Conservation (phyloP, 768 basidiomycete genomes). For the Boletus rex-veris region DNA sequence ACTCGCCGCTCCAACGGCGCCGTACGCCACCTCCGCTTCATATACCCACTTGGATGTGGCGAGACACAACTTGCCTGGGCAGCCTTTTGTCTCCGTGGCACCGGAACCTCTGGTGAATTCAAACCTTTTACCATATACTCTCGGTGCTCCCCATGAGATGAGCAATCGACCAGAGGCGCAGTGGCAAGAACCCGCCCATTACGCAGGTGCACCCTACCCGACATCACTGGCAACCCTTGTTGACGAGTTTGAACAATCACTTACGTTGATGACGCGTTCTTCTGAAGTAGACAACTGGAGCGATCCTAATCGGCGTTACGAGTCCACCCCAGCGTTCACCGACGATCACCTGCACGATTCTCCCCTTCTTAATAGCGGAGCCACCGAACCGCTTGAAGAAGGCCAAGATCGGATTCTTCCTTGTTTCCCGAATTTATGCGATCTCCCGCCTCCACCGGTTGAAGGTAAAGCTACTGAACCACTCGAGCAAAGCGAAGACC, state of each 20-base stretch:
- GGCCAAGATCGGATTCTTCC: neutral
- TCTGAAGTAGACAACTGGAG: neutral
- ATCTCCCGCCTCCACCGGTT: neutral
- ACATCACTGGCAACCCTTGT: constrained; percentile 2
- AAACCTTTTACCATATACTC: neutral
- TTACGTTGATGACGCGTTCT: neutral
- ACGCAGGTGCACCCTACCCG: neutral
- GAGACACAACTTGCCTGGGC: neutral
- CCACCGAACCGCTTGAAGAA: neutral
- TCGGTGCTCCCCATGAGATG: neutral
- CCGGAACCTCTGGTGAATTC: neutral
- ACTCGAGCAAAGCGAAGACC: neutral
- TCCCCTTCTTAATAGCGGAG: neutral
- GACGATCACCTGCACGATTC: neutral
- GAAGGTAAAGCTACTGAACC: neutral
- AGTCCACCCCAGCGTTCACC: neutral
- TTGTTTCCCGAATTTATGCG: neutral
- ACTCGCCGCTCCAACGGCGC: neutral
- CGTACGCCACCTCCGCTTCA: neutral
- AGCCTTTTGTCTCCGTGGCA: neutral
- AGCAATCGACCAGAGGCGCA: neutral
- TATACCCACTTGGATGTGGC: neutral
- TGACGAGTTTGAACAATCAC: constrained; percentile 6
- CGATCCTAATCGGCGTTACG: neutral
- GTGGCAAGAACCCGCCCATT: neutral